These are phyloP conservation scores for Escallonia herrerae DNA, from an alignment of 129 eudicot genomes.

Conservation along the genomic window DNA sequence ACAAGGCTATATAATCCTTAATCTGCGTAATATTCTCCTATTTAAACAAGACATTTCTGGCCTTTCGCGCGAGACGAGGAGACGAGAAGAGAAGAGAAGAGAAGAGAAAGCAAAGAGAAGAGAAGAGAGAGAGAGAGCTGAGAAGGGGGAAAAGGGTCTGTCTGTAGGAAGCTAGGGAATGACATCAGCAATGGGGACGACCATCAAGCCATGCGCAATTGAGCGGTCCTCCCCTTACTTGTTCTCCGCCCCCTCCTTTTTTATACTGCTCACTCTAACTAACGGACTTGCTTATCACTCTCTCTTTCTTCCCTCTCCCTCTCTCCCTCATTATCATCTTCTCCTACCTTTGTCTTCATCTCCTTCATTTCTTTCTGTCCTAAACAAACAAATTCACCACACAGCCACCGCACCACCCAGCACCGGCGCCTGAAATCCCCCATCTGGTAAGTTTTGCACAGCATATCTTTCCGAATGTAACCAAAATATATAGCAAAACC, in stretches of 20 bases:
- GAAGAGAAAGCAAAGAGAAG: not conserved
- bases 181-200: conserved; percentile 39
- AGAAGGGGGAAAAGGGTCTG: not conserved
- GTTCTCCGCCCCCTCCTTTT: not conserved
- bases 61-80: too few relatives aligned
- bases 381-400: not conserved
- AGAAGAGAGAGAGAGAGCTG: not conserved
- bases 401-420: not conserved
- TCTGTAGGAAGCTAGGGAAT: conserved; percentile 13
- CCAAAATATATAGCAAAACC: not conserved
- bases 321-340: not conserved
- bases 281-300: conserved; percentile 6
- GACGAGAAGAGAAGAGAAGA: not conserved
- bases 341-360: not conserved
- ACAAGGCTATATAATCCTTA: too few relatives aligned
- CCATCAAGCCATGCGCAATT: conserved; percentile 37
- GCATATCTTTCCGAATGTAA: not conserved
- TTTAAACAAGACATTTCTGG: too few relatives aligned
- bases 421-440: not conserved
- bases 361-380: not conserved
- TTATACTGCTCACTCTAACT: conserved; percentile 6
- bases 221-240: conserved; percentile 25
- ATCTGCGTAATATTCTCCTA: too few relatives aligned
- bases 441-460: conserved; percentile 14
- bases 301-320: conserved; percentile 3